These are phyloP conservation scores for Trichoderma citrinoviride DNA, from an alignment of 2,329 filamentous ascomycete genomes.

Conservation along the genomic window DNA sequence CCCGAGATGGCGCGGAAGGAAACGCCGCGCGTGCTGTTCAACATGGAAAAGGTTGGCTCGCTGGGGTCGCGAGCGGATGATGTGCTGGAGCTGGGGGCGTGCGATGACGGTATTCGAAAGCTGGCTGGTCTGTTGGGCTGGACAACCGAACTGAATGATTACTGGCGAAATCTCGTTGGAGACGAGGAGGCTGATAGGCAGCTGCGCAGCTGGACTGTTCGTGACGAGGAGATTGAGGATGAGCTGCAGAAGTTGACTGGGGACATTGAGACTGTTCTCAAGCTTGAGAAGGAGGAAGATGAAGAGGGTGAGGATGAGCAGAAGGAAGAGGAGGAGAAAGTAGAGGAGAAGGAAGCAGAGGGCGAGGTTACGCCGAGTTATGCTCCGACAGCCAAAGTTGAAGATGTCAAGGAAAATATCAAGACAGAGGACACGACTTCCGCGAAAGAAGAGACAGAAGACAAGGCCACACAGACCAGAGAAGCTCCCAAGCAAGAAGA, in stretches of 20 bases:
- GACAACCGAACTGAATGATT: constrained; percentile 73
- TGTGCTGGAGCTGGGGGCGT: constrained; percentile 77
- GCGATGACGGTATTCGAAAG: constrained; percentile 75
- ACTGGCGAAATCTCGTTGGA: constrained; percentile 70
- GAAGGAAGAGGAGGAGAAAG: not conserved
- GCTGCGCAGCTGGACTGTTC: constrained; percentile 34
- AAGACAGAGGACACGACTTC: not conserved
- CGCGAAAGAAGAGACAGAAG: not conserved
- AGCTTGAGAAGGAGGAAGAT: constrained; percentile 30
- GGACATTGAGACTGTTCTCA: constrained; percentile 36
- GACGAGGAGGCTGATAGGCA: constrained; percentile 55
- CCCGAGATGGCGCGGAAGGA: constrained; percentile 61
- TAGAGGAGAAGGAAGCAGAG: not conserved
- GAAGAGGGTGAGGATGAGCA: not conserved
- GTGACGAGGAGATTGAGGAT: constrained; percentile 40
- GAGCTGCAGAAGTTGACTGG: constrained; percentile 44
- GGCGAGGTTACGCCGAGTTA: not conserved
- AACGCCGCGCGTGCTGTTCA: constrained; percentile 79
- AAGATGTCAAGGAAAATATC: not conserved
- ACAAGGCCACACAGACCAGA: not conserved
- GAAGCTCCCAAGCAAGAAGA: not conserved
- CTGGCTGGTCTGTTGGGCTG: constrained; percentile 81
- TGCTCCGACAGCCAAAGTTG: not conserved
- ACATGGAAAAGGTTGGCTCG: constrained; percentile 77
- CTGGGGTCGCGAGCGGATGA: constrained; percentile 78